Base-by-base conservation (phyloP, 73 alveolate genomes). In the Paramecium sonneborni region DNA sequence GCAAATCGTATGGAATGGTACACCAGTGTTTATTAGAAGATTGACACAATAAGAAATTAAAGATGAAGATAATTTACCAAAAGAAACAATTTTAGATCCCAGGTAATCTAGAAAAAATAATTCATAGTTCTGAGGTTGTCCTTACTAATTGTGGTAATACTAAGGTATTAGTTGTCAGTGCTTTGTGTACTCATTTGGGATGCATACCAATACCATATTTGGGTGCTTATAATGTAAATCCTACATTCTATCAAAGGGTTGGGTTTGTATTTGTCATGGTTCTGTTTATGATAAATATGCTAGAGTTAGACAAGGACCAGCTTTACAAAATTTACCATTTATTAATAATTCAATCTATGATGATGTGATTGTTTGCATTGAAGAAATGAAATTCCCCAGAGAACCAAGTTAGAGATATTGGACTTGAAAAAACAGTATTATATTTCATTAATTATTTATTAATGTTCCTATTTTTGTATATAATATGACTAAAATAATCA, bases 201-300 rank as follows among this genome's bases (percentile, higher is more conserved):
- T 96, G 99, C 92, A 97, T 97, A 76, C 99, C 99, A 52, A 96
- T 97, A 38, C 99, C 99, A 44, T 96, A 96, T 92, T 89, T 96
- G 72, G 99, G 99, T 57, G 98, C 98, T 48, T 95, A 96, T 93
- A 88, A 88, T 76, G 94, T 76, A 43, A 34, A 38, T 30, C 7
- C 32, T 32, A 72, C 15, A 7, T 9, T 6, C 9, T n/a, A 24
- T 39, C 18, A 20, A 41, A 79, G 90, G 97, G 97, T 41, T 95
- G 98, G 99, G 97, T 96, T 41, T 96, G 99, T 93, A 93, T 96
- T 86, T 96, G 99, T 93, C 99, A 96, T 88, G 99, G 99, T 82
- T 95, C 98, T 35, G 98, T 96, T 72, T 96, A 93, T 58, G 99
- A 96, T 88, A 96, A 96, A 85, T 96, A 92, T 96, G 99, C 97